Evolutionary conservation across 305 asterid genomes (phyloP), one percentile per base, ranked within the genome.

Genomic region (Fraxinus greggii): DNA sequence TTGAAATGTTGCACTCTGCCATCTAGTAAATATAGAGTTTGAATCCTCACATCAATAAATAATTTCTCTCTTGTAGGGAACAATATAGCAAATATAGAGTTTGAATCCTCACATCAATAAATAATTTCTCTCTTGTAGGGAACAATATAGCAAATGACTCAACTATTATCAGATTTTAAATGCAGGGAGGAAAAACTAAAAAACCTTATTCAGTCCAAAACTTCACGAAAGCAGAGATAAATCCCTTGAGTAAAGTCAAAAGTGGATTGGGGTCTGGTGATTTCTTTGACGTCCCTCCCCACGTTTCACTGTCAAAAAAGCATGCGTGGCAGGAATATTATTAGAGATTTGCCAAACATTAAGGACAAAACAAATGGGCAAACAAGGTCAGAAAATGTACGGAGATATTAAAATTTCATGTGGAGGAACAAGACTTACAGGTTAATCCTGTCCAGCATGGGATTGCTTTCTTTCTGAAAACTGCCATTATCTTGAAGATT

Each of bases 371-470:
- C 21, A 32, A 26, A 4, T 35, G 32, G 31, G 59, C 51, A 21
- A 5, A 33, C 67, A 35, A 5, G 38, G 38, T 24, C 26, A 21
- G 42, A 36, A 31, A 35, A 75, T 23, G 17, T 81, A 72, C 21
- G 21, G 78, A 70, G 4, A 7, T 4, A 12, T 29, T 2, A 81
- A 45, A 59, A 56, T n/a, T 56, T 5, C 10, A 5, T 7, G 67
- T 13, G 33, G 24, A 23, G 48, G 0, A 56, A 1, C 23, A 21
- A 42, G 76, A 86, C 97, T 88, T 87, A 93, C 98, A 92, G 95
- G 81, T 91, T 91, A 80, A 92, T 90, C 86, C 97, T 88, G 88
- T 93, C 90, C 33, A 94, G 85, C 2, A 86, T 86, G 78, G 92
- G 88, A 81, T 82, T 88, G 87, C 73, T 81, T 69, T 84, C 87